These are phyloP conservation scores for Bisporella sp. DNA, from an alignment of 2,329 filamentous ascomycete genomes.

Conservation along the genomic window DNA sequence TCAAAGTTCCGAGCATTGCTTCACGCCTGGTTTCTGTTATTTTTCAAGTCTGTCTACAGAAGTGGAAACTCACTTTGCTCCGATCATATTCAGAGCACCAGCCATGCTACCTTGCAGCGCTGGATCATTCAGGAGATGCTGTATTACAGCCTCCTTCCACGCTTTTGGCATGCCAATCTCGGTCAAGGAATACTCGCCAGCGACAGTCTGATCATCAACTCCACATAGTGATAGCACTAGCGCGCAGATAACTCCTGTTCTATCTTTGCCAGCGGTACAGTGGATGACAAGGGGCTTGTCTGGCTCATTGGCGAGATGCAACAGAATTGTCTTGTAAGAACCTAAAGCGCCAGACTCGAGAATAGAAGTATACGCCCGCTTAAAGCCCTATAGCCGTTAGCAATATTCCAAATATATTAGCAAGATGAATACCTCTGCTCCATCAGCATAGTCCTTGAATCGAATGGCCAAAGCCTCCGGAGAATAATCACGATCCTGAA, in stretches of 20 bases:
- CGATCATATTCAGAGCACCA: constrained; percentile 37
- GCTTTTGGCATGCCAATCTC: constrained; percentile 48
- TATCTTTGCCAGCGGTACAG: constrained; percentile 72
- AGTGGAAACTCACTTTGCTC: constrained; percentile 25
- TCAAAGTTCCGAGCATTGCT: constrained; percentile 43
- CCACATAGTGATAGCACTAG: constrained; percentile 58
- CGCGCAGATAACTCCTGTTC: constrained; percentile 65
- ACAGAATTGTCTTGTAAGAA: constrained; percentile 47
- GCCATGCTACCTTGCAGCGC: constrained; percentile 33
- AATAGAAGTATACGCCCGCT: constrained; percentile 57
- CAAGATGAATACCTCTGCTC: constrained; percentile 31
- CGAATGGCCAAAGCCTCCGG: constrained; percentile 57
- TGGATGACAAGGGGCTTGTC: constrained; percentile 55
- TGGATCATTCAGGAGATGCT: constrained; percentile 42
- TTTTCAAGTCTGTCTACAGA: not conserved
- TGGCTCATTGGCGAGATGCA: constrained; percentile 28
- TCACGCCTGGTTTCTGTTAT: constrained; percentile 29
- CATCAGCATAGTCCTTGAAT: constrained; percentile 53
- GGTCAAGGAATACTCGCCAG: constrained; percentile 62
- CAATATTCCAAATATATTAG: not conserved
- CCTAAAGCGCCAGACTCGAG: constrained; percentile 41
- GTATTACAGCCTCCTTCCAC: constrained; percentile 44
- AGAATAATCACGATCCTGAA: constrained; percentile 51
- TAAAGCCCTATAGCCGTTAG: constrained; percentile 44
- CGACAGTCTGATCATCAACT: constrained; percentile 51